phyloP scores from a whole-genome alignment of 192 early-diverging fungal genomes.

The Funneliformis mosseae region DNA sequence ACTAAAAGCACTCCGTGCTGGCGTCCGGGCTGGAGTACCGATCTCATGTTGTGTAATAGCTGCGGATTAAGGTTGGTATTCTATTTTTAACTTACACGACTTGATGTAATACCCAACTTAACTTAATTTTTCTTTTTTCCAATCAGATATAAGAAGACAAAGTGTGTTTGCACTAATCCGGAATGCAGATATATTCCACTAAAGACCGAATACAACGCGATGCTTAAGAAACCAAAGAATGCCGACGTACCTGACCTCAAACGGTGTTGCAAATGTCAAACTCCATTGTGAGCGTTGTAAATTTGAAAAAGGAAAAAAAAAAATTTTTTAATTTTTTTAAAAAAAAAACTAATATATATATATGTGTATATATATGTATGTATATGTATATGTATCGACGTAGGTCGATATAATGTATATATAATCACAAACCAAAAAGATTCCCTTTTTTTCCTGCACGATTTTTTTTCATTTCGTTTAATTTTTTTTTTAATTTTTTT shows the following conservation, averaged over 20 bases:
- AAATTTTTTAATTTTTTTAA: not conserved
- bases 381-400: not conserved
- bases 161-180: slow-evolving; percentile 42
- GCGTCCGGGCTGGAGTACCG: slow-evolving; percentile 44
- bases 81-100: not conserved
- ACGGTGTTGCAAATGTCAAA: slow-evolving; percentile 25
- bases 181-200: slow-evolving; percentile 51
- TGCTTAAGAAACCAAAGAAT: slow-evolving; percentile 38
- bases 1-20: slow-evolving; percentile 47
- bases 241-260: slow-evolving; percentile 16
- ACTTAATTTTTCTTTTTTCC: not conserved
- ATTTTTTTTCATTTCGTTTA: too few relatives aligned
- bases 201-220: slow-evolving; percentile 49
- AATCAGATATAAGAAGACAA: slow-evolving; percentile 45
- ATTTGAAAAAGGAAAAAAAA: not conserved
- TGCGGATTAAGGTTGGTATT: slow-evolving; percentile 41
- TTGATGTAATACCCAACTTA: not conserved
- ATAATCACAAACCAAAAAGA: too few relatives aligned
- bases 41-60: slow-evolving; percentile 45
- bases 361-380: too few relatives aligned
- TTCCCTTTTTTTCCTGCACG: too few relatives aligned
- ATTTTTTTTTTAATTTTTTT: too few relatives aligned
- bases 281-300: not conserved
- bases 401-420: not conserved
- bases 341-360: not conserved